Conservation (phyloP, 2,329 filamentous ascomycete species). For the Talaromyces sp. region DNA sequence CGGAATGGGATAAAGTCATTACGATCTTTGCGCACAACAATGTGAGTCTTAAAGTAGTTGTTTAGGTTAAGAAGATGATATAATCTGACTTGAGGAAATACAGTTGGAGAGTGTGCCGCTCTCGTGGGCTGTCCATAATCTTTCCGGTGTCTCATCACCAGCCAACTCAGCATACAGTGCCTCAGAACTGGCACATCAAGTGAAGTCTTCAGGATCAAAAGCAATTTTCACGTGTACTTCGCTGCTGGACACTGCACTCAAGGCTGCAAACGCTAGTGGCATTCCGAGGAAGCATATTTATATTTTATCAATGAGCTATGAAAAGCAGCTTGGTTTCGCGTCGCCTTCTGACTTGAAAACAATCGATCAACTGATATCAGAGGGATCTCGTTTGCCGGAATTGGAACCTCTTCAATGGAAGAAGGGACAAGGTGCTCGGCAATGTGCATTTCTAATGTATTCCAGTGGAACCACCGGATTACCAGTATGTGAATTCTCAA, state of each 20-base stretch:
- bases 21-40: conserved; percentile 68
- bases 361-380: conserved; percentile 59
- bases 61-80: background rate
- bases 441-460: conserved; percentile 63
- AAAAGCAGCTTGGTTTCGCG: conserved; percentile 44
- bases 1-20: conserved; percentile 70
- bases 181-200: conserved; percentile 63
- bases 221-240: conserved; percentile 65
- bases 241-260: conserved; percentile 57
- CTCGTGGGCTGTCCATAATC: conserved; percentile 64
- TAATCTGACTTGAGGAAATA: background rate
- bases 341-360: conserved; percentile 54
- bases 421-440: conserved; percentile 62
- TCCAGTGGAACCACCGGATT: conserved; percentile 57
- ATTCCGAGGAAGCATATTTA: conserved; percentile 62
- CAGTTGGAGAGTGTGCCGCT: conserved; percentile 67
- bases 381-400: conserved; percentile 54
- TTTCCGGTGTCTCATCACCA: conserved; percentile 66
- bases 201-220: conserved; percentile 62
- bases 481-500: conserved; percentile 34
- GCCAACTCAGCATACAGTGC: conserved; percentile 66
- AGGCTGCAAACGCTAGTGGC: conserved; percentile 58
- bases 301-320: conserved; percentile 61
- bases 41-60: conserved; percentile 39
- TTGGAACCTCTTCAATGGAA: conserved; percentile 59